These are phyloP conservation scores for Gynostemma pentaphyllum DNA, from an alignment of 306 rosid species.

Conservation along the genomic window DNA sequence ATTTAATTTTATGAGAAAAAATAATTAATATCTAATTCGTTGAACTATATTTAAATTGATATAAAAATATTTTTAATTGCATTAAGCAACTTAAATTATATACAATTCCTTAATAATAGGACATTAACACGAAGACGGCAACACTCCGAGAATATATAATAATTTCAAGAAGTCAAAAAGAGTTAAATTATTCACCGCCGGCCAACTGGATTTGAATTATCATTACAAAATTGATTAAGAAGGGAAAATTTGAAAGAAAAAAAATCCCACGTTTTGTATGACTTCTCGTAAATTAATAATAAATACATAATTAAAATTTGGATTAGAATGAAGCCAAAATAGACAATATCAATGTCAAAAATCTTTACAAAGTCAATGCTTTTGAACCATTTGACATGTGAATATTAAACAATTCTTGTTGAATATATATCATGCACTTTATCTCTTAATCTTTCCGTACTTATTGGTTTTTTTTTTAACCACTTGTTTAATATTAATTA, in stretches of 20 bases:
- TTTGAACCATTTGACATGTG: background rate
- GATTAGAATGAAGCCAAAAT: background rate
- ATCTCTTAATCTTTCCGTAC: too few relatives aligned
- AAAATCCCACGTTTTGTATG: background rate
- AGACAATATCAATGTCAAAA: background rate
- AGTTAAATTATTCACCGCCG: background rate
- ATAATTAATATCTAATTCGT: too few relatives aligned
- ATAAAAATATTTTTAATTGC: too few relatives aligned
- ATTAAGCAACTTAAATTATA: background rate
- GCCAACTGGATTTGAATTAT: background rate
- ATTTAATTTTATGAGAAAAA: too few relatives aligned
- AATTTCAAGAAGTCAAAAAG: background rate
- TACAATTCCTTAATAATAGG: background rate
- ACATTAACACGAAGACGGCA: background rate
- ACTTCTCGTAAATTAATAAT: background rate
- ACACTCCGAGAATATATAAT: background rate
- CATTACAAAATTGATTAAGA: background rate
- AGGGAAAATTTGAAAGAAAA: background rate
- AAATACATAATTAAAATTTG: background rate
- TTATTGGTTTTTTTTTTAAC: too few relatives aligned
- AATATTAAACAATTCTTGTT: too few relatives aligned
- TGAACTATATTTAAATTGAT: too few relatives aligned
- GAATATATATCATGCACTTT: too few relatives aligned
- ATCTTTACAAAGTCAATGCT: background rate
- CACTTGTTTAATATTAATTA: too few relatives aligned